Base-by-base conservation (phyloP, 2,329 filamentous ascomycete genomes). In the Pseudocercospora pini-densiflorae region DNA sequence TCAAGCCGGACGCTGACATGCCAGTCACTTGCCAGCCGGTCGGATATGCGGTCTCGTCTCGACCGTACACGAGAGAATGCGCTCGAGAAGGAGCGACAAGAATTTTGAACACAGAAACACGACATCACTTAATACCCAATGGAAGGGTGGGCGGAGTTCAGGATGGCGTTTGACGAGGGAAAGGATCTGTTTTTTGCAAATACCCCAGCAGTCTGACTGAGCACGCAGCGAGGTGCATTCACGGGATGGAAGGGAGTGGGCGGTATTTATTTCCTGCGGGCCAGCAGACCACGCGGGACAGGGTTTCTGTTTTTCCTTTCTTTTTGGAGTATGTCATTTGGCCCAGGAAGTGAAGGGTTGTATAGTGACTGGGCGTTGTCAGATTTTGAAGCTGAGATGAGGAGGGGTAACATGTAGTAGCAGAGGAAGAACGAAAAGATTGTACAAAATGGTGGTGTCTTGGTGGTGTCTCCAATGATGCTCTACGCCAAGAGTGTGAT, bases 141-240 rank as follows among this genome's bases (percentile, higher is more conserved):
- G 21, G n/a, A 47, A 47, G 21, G 21, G 43, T n/a, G 21, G n/a
- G 21, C 21, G 45, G 23, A 27, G 24, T 51, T 51, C 14, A 12
- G 9, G 10, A 24, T 27, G 47, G 47, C 21, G 47, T 55, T 55
- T 24, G 24, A 31, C 21, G 51, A n/a, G 27, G 6, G 51, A 21
- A 55, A n/a, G 24, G 24, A 27, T 51, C 21, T 51, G 21, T 19
- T 55, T 55, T 24, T 55, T 55, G 27, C 24, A 55, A 51, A 55
- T 55, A 55, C 51, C 51, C 51, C 51, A 55, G 51, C 51, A 55
- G 51, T 55, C 51, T 55, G 51, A 55, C 12, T n/a, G 27, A 27
- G 51, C 51, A 55, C 51, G 51, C 51, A 55, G 51, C 51, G 51
- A 33, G 23, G 51, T 55, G 51, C 51, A 55, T n/a, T 31, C 51